Conservation (phyloP, 169 alveolate species). For the Toxoplasma gondii region DNA sequence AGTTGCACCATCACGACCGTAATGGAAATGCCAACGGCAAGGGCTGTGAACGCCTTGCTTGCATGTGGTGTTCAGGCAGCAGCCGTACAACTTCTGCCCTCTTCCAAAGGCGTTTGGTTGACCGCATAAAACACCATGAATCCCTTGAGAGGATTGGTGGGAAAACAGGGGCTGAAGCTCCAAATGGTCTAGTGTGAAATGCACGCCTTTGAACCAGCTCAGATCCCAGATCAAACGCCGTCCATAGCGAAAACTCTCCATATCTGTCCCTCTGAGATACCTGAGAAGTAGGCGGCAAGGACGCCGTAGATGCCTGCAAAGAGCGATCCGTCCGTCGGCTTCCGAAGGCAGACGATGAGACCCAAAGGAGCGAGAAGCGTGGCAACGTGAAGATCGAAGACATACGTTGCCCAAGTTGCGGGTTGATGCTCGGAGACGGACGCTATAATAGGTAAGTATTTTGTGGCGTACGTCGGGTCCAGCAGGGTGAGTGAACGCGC, state of each 20-base stretch:
- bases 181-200: too few relatives aligned
- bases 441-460: conserved; percentile 96
- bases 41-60: too few relatives aligned
- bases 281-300: conserved; percentile 94
- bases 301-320: conserved; percentile 92
- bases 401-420: conserved; percentile 93
- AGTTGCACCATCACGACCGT: too few relatives aligned
- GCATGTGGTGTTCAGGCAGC: too few relatives aligned
- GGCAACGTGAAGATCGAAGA: conserved; percentile 70
- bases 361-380: conserved; percentile 71
- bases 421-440: conserved; percentile 99
- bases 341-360: conserved; percentile 80
- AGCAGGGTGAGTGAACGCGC: conserved; percentile 95
- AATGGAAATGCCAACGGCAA: too few relatives aligned
- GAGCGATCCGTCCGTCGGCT: conserved; percentile 88
- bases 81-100: too few relatives aligned
- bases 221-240: conserved; percentile 45
- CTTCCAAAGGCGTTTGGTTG: too few relatives aligned
- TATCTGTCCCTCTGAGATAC: not conserved
- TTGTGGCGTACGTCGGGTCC: conserved; percentile 97
- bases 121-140: too few relatives aligned
- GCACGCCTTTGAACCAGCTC: not conserved
- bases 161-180: too few relatives aligned
- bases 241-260: conserved; percentile 54
- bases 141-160: too few relatives aligned